Percentiles rank a stretch among this genome's conserved stretches.
Evolutionary conservation across 2,329 filamentous ascomycete genomes (phyloP).

Genomic region (Didymella segeticola): DNA sequence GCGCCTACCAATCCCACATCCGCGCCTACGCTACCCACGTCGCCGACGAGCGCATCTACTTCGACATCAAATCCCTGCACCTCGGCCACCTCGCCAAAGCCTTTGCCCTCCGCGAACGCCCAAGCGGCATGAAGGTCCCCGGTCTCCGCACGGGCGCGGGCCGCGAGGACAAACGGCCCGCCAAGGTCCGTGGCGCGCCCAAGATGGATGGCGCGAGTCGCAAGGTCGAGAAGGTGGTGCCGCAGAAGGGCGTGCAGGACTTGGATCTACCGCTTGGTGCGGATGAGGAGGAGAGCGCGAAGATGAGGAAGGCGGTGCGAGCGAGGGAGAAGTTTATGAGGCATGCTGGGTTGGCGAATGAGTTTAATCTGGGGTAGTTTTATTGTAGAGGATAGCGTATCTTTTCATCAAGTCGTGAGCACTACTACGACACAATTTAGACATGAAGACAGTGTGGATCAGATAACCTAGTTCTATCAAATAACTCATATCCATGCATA

Average conservation of each 20-base stretch:
- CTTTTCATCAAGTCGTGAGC: no score
- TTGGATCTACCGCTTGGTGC: slow-evolving; percentile 49
- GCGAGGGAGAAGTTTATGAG: slow-evolving; percentile 54
- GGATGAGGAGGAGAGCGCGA: slow-evolving; percentile 65
- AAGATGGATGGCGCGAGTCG: slow-evolving; percentile 47
- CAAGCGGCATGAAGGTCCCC: slow-evolving; percentile 73
- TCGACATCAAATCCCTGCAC: slow-evolving; percentile 91
- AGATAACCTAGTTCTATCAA: no score
- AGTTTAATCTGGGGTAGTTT: slow-evolving; percentile 74
- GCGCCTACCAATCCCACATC: slow-evolving; percentile 90
- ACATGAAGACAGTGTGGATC: no score
- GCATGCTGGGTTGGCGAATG: slow-evolving; percentile 63
- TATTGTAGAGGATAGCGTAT: no score
- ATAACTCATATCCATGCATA: background rate
- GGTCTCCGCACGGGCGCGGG: slow-evolving; percentile 57
- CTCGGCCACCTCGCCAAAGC: slow-evolving; percentile 93
- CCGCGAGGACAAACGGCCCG: slow-evolving; percentile 35
- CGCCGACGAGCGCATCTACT: slow-evolving; percentile 81
- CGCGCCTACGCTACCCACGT: slow-evolving; percentile 95
- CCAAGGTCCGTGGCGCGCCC: slow-evolving; percentile 52
- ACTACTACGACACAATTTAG: no score
- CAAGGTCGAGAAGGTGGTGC: slow-evolving; percentile 37
- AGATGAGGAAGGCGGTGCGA: slow-evolving; percentile 65
- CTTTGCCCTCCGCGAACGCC: slow-evolving; percentile 87
- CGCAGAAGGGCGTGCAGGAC: slow-evolving; percentile 31